phyloP scores from a whole-genome alignment of 192 early-diverging fungal genomes.

The Coemansia sp. region DNA sequence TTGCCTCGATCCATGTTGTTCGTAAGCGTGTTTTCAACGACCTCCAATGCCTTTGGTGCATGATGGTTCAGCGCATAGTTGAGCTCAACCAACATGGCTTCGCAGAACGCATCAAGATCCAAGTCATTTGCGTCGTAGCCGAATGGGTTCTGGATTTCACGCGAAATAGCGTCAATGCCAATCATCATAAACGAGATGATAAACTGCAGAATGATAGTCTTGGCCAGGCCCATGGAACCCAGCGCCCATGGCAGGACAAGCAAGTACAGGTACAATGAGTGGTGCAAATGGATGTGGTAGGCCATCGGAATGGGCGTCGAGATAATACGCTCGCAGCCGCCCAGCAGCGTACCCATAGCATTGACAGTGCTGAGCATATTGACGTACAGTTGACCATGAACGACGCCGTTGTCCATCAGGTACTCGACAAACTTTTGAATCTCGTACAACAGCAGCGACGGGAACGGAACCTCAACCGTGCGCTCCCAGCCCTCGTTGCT shows the following conservation, averaged over 20 bases:
- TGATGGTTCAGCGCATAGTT: slow-evolving; percentile 30
- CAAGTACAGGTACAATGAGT: slow-evolving; percentile 74
- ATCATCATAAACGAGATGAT: slow-evolving; percentile 73
- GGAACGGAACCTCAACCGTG: slow-evolving; percentile 34
- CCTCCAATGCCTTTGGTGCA: slow-evolving; percentile 25
- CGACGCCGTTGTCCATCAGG: slow-evolving; percentile 53
- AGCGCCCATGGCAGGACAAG: slow-evolving; percentile 81
- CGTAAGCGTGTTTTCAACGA: slow-evolving; percentile 21
- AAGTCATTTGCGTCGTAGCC: slow-evolving; percentile 78
- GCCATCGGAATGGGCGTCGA: slow-evolving; percentile 85
- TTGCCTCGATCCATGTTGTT: neutral
- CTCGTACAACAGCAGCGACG: slow-evolving; percentile 63
- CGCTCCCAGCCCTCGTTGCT: slow-evolving; percentile 44
- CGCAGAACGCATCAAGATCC: slow-evolving; percentile 60
- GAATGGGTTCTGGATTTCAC: slow-evolving; percentile 94
- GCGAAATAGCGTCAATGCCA: slow-evolving; percentile 83
- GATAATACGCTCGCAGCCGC: slow-evolving; percentile 79
- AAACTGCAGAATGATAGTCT: slow-evolving; percentile 68
- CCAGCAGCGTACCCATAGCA: slow-evolving; percentile 59
- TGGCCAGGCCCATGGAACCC: slow-evolving; percentile 54
- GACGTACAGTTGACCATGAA: slow-evolving; percentile 39
- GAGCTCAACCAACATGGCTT: slow-evolving; percentile 44
- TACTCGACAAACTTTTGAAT: slow-evolving; percentile 58
- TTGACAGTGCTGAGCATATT: slow-evolving; percentile 56
- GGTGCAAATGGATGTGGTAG: slow-evolving; percentile 86